These are phyloP conservation scores for Cryomyces antarcticus DNA, from an alignment of 495 filamentous ascomycete species.

Conservation along the genomic window DNA sequence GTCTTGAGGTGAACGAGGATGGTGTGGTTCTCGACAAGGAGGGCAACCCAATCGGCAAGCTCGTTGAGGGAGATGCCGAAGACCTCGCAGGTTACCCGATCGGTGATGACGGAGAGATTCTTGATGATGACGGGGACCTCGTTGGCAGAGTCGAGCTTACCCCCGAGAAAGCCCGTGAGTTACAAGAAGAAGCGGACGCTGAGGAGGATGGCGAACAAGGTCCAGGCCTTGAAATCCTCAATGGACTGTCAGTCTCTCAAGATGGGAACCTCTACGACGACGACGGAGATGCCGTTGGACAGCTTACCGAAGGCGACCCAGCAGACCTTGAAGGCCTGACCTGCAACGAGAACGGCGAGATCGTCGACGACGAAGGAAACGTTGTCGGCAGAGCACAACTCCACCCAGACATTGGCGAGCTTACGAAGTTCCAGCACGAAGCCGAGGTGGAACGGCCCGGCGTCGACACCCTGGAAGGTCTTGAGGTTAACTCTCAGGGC, in stretches of 20 bases:
- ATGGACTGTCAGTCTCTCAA: conserved; percentile 17
- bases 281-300: conserved; percentile 22
- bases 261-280: conserved; percentile 21
- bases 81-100: conserved; percentile 38
- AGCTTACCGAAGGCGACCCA: conserved; percentile 19
- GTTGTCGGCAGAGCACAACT: conserved; percentile 22
- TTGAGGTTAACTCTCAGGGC: conserved; percentile 17
- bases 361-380: conserved; percentile 23
- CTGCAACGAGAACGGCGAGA: conserved; percentile 23
- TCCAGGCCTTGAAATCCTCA: conserved; percentile 17
- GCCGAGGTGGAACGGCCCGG: conserved; percentile 15
- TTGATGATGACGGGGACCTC: conserved; percentile 44
- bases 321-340: conserved; percentile 17
- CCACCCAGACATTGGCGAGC: conserved; percentile 10
- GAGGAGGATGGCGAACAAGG: conserved; percentile 11
- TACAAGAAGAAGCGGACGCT: conserved; percentile 5
- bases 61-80: conserved; percentile 39
- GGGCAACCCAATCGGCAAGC: conserved; percentile 33
- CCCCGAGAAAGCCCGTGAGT: conserved; percentile 16
- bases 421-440: neutral
- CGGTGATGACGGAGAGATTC: conserved; percentile 40
- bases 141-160: conserved; percentile 34
- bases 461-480: conserved; percentile 18
- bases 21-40: conserved; percentile 33
- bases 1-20: conserved; percentile 34